phyloP scores from a whole-genome alignment of 2,329 filamentous ascomycete genomes.

The Lojkania enalia region DNA sequence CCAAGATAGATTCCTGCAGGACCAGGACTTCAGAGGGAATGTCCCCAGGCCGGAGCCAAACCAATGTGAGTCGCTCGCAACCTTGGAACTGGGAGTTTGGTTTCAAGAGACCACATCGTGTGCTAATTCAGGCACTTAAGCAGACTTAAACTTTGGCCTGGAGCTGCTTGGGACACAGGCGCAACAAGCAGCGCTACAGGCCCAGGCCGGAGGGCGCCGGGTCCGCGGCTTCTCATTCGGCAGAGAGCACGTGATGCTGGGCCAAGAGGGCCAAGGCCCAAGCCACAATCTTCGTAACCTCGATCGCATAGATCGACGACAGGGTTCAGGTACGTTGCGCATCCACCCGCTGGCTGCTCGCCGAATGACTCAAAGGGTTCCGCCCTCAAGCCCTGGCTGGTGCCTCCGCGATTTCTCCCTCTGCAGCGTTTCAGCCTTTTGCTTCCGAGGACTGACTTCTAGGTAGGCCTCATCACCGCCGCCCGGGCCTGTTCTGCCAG shows the following conservation, averaged over 20 bases:
- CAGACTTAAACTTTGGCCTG: constrained; percentile 38
- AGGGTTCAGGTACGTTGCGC: not conserved
- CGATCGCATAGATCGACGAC: not conserved
- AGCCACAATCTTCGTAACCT: not conserved
- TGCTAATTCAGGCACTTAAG: constrained; percentile 25
- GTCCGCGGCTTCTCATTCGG: not conserved
- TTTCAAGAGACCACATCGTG: not conserved
- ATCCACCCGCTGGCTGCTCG: not conserved
- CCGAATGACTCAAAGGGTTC: not conserved
- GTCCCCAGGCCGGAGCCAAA: constrained; percentile 26
- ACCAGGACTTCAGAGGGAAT: constrained; percentile 27
- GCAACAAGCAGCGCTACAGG: constrained; percentile 34
- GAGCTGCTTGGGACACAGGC: constrained; percentile 33
- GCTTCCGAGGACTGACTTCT: constrained; percentile 8
- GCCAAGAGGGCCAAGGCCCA: too few species aligned
- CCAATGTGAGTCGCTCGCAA: constrained; percentile 36
- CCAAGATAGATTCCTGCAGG: constrained; percentile 30
- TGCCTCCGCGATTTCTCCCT: not conserved
- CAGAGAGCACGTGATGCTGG: not conserved
- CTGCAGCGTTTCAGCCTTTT: constrained; percentile 16
- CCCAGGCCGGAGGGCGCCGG: constrained; percentile 1
- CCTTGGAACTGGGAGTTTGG: not conserved
- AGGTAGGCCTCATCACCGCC: constrained; percentile 13
- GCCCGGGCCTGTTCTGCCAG: constrained; percentile 10
- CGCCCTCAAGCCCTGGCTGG: too few species aligned